phyloP scores from a whole-genome alignment of 495 filamentous ascomycete species.

The Neohortaea acidophila region DNA sequence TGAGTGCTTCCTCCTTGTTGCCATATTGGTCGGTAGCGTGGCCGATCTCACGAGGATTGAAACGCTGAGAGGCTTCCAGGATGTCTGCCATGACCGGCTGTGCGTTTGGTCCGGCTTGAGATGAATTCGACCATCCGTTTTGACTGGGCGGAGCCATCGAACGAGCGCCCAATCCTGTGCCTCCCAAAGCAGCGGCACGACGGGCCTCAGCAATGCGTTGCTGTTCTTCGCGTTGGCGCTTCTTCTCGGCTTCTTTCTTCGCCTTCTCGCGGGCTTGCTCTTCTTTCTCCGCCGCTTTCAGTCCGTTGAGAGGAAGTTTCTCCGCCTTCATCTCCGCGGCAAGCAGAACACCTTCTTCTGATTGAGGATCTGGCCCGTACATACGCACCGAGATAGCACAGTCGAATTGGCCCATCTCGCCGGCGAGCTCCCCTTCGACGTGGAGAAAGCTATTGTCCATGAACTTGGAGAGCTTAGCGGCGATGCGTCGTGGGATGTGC shows the following conservation, averaged over 20 bases:
- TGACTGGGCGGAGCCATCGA: neutral
- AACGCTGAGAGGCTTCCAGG: slow-evolving; percentile 48
- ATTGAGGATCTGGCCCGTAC: slow-evolving; percentile 45
- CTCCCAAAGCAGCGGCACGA: slow-evolving; percentile 9
- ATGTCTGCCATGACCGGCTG: slow-evolving; percentile 43
- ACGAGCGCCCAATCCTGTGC: slow-evolving; percentile 1
- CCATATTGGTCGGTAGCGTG: slow-evolving; percentile 56
- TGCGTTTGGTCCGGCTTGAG: slow-evolving; percentile 4
- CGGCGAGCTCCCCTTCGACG: slow-evolving; percentile 53
- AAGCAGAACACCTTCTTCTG: slow-evolving; percentile 25
- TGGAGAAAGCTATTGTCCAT: slow-evolving; percentile 43
- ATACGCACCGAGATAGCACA: slow-evolving; percentile 54
- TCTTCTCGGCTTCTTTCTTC: slow-evolving; percentile 15
- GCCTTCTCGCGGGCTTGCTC: slow-evolving; percentile 29
- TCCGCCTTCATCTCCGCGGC: slow-evolving; percentile 48
- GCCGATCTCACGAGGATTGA: slow-evolving; percentile 54
- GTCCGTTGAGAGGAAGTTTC: slow-evolving; percentile 36
- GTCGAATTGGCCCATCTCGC: slow-evolving; percentile 46
- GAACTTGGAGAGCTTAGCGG: slow-evolving; percentile 56
- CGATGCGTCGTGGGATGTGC: slow-evolving; percentile 53
- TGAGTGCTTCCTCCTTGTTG: slow-evolving; percentile 49
- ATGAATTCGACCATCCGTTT: neutral
- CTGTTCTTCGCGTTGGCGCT: slow-evolving; percentile 17
- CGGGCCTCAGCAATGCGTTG: slow-evolving; percentile 10
- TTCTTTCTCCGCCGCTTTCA: slow-evolving; percentile 31